These are phyloP conservation scores for Hortiboletus campestris DNA, from an alignment of 768 basidiomycete genomes.

Conservation along the genomic window DNA sequence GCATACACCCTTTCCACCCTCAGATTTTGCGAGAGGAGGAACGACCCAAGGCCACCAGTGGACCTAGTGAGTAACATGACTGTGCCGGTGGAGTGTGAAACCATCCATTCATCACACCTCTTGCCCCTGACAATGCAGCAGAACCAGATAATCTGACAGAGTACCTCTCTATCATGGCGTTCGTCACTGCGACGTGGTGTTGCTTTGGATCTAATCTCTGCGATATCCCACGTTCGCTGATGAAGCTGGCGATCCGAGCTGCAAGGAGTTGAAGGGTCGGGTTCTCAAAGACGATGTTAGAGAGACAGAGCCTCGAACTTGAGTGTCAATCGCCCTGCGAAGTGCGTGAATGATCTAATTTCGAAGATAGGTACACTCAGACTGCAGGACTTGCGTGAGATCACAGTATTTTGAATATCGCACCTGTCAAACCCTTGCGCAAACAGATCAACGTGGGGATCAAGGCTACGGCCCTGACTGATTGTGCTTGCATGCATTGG, in stretches of 20 bases:
- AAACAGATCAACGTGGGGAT: background rate
- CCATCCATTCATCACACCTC: no score
- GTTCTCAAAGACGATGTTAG: conserved; percentile 35
- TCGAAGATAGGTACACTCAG: conserved; percentile 23
- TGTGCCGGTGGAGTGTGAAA: background rate
- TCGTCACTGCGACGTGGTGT: conserved; percentile 20
- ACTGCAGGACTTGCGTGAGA: conserved; percentile 1
- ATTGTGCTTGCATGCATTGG: background rate
- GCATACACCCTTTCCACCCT: conserved; percentile 29
- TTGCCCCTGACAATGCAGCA: no score
- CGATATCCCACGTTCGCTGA: background rate
- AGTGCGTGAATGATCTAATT: conserved; percentile 9
- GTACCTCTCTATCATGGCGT: conserved; percentile 28
- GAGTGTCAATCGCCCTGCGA: conserved; percentile 23
- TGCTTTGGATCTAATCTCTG: background rate
- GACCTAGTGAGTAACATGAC: conserved; percentile 36
- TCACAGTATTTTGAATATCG: no score
- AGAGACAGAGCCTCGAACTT: conserved; percentile 6
- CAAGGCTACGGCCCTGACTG: background rate
- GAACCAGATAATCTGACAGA: background rate
- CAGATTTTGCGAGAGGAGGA: conserved; percentile 27
- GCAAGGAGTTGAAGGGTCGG: conserved; percentile 33
- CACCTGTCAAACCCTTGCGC: background rate
- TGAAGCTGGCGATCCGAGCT: conserved; percentile 4
- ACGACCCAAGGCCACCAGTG: conserved; percentile 42